Base-by-base conservation (phyloP, 768 basidiomycete genomes). In the Hirschioporus abietinus region DNA sequence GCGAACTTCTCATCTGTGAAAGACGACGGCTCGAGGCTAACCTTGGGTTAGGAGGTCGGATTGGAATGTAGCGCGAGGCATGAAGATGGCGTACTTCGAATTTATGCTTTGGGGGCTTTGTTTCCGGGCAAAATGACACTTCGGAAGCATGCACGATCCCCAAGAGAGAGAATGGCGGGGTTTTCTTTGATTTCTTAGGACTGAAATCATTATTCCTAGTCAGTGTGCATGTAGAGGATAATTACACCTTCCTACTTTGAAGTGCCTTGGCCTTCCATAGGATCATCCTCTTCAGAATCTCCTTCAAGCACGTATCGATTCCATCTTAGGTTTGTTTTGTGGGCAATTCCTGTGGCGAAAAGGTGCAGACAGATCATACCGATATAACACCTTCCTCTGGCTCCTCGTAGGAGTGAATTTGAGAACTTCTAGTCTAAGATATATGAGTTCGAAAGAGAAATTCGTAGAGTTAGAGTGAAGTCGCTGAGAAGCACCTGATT, bases 1-100 rank as follows among this genome's bases (percentile, higher is more conserved):
- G 78, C 80, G 74, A 86, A 96, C 73, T 96, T 96, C 78, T 98
- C 95, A 1, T 81, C 72, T 0, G 89, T 90, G 72, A 80, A 95
- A 17, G 86, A 84, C 1, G 95, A 86, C 5, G 87, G 88, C 72
- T 95, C 93, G 7, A 97, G 77, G 1, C 79, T 84, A 20, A 90
- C 86, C 94, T 96, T 65, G 20, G 34, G 23, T 59, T 42, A 35
- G 30, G 42, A 25, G 35, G 58, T 64, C 64, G 20, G 24, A 62
- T 67, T 17, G 24, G 25, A 10, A 18, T 34, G 26, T 34, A 62
- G n/a, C 25, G 58, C 57, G 30, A 25, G 26, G 17, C 42, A 60
- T 52, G 52, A 35, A 52, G 25, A 27, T 2, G 67, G 61, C 76
- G 24, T 65, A 88, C 91, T 81, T 88, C 85, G 68, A 91, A 94